These are phyloP conservation scores for Kitagawia praeruptora DNA, from an alignment of 129 eudicot genomes.

Conservation along the genomic window DNA sequence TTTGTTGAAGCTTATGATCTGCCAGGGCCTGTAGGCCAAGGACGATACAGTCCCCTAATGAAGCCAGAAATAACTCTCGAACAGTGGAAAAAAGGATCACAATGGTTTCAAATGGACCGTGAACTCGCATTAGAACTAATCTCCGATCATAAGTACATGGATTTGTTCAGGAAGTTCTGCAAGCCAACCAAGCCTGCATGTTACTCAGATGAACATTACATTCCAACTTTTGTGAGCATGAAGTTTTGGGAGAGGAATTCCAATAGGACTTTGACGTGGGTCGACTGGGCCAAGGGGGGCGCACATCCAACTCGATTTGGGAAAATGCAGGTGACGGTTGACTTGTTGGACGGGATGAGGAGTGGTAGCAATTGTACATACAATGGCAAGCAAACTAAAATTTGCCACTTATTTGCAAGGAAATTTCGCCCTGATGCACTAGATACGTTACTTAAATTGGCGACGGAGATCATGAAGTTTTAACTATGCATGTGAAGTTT, in stretches of 20 bases:
- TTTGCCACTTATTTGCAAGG: conserved; percentile 77
- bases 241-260: conserved; percentile 31
- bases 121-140: conserved; percentile 51
- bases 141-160: conserved; percentile 34
- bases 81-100: conserved; percentile 76
- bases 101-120: conserved; percentile 67
- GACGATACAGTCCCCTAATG: conserved; percentile 46
- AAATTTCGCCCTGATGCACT: conserved; percentile 56
- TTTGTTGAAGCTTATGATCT: conserved; percentile 55
- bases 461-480: conserved; percentile 41
- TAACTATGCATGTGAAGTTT: neutral
- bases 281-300: conserved; percentile 75
- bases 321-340: conserved; percentile 25
- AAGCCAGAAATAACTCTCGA: conserved; percentile 28
- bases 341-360: conserved; percentile 45
- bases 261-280: conserved; percentile 61
- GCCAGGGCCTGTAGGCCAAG: conserved; percentile 51
- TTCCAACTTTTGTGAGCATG: conserved; percentile 43
- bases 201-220: conserved; percentile 72
- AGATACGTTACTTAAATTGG: conserved; percentile 44
- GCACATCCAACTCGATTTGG: conserved; percentile 56
- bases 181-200: conserved; percentile 54
- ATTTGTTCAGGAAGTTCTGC: conserved; percentile 40
- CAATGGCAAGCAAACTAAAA: conserved; percentile 43
- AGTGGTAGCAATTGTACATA: conserved; percentile 34